Percentiles rank a stretch among this genome's conserved stretches.
phyloP scores from a whole-genome alignment of 805 yeast genomes.

The Yarrowia sp. region DNA sequence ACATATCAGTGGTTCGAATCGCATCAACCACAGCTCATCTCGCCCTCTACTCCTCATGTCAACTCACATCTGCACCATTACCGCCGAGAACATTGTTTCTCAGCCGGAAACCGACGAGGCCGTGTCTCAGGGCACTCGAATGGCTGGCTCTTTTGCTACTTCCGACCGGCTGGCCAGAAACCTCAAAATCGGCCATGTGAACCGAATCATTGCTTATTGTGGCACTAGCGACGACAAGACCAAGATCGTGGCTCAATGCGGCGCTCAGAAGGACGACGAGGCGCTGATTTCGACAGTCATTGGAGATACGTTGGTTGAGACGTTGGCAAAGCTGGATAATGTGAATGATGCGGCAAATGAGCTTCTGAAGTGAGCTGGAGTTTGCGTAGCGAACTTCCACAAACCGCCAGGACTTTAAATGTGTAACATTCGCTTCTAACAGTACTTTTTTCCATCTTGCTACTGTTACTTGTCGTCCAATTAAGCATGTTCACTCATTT shows the following conservation, averaged over 20 bases:
- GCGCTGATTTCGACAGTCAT: conserved; percentile 25
- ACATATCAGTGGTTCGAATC: not conserved
- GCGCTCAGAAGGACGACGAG: conserved; percentile 32
- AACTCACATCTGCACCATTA: conserved; percentile 14
- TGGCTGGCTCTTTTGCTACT: conserved; percentile 29
- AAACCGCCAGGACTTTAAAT: too few relatives aligned
- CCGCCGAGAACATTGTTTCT: conserved; percentile 21
- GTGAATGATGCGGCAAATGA: conserved; percentile 20
- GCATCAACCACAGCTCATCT: not conserved
- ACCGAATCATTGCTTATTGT: conserved; percentile 29
- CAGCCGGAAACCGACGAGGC: conserved; percentile 38
- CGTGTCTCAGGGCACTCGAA: conserved; percentile 21
- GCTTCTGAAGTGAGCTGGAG: not conserved
- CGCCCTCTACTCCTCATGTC: conserved; percentile 8
- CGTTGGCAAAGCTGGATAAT: conserved; percentile 22
- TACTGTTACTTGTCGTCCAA: too few relatives aligned
- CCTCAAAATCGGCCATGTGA: conserved; percentile 36
- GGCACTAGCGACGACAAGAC: conserved; percentile 5
- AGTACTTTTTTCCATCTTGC: too few relatives aligned
- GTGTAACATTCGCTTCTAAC: too few relatives aligned
- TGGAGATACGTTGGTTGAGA: conserved; percentile 8
- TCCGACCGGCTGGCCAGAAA: conserved; percentile 26
- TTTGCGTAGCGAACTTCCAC: too few relatives aligned
- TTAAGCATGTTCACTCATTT: too few relatives aligned
- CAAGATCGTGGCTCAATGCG: conserved; percentile 10